Evolutionary conservation across 192 early-diverging fungal genomes (phyloP), one percentile per base, ranked within the genome.

Genomic region (Mortierella antarctica): DNA sequence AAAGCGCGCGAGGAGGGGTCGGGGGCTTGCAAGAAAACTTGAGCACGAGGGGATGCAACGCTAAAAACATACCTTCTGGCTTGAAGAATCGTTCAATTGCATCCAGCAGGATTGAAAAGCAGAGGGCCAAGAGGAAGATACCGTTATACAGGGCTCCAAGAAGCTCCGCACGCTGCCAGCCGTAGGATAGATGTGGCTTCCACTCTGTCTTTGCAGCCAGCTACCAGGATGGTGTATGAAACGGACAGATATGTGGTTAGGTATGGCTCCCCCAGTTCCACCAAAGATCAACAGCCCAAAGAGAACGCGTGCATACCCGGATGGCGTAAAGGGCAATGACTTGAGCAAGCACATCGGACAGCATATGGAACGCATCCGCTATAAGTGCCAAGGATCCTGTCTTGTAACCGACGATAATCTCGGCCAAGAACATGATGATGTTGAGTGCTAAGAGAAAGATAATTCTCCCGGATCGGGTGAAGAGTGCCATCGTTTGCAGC

Each of bases 291-390:
- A n/a, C n/a, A n/a, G n/a, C 50, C 65, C 41, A 56, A 42, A 68
- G 23, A 39, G 15, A 70, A 56, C 8, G 13, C 5, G 20, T 31
- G 73, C 85, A 79, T 87, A 89, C 77, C 46, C 74, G 72, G 51
- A 95, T 91, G 51, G 96, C 96, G 83, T 90, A 94, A n/a, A 94
- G 86, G 15, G 92, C 95, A 57, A 97, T 91, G 42, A 91, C 71
- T 67, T 95, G 86, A 54, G 89, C 88, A 14, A 96, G 73, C 7
- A 96, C 85, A 84, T 95, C 96, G 57, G 91, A 93, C 53, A 96
- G 83, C 95, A 96, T 96, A 82, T 98, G 96, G 88, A 95, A 98
- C 20, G 93, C 92, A 84, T 98, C 96, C 2, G 95, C 95, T 46
- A 98, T 85, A 39, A 98, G 88, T 1, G 95, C 92, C 46, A 98